Evolutionary conservation across 2,329 filamentous ascomycete species (phyloP).

Genomic region (Conoideocrella luteorostrata): DNA sequence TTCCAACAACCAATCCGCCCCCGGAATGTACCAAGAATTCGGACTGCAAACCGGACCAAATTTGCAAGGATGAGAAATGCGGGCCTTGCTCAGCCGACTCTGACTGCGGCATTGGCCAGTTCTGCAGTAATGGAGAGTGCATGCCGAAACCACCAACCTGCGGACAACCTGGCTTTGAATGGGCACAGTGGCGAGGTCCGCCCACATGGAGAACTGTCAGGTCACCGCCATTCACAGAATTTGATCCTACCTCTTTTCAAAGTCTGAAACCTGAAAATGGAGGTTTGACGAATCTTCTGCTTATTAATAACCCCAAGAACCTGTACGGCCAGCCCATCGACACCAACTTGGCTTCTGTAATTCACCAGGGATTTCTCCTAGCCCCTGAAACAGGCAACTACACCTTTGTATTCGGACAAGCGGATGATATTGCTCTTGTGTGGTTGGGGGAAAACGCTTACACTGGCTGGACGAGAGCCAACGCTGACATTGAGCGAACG

Average conservation of each 20-base stretch:
- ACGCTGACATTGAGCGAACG: conserved; percentile 10
- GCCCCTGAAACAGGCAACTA: conserved; percentile 11
- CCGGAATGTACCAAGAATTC: conserved; percentile 11
- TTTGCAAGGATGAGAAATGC: conserved; percentile 11
- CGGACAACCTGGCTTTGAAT: conserved; percentile 12
- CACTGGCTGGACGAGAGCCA: conserved; percentile 10
- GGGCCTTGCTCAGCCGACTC: conserved; percentile 7
- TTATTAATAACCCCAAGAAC: conserved; percentile 3
- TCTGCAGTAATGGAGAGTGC: conserved; percentile 9
- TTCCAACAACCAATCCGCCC: conserved; percentile 4
- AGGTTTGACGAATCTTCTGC: conserved; percentile 10
- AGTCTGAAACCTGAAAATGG: conserved; percentile 6
- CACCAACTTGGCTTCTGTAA: conserved; percentile 9
- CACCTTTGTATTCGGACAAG: conserved; percentile 11
- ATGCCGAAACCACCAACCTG: conserved; percentile 10
- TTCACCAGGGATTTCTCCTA: conserved; percentile 11
- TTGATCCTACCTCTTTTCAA: conserved; percentile 8
- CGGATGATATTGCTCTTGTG: conserved; percentile 10
- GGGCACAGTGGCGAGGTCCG: conserved; percentile 11
- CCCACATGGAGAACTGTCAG: conserved; percentile 9
- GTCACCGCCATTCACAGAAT: conserved; percentile 11
- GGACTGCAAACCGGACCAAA: conserved; percentile 8
- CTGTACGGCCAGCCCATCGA: conserved; percentile 8
- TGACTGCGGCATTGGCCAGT: conserved; percentile 5
- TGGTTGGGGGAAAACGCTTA: conserved; percentile 10